These are phyloP conservation scores for Chaetothyriales sp. DNA, from an alignment of 2,329 filamentous ascomycete genomes.

Conservation along the genomic window DNA sequence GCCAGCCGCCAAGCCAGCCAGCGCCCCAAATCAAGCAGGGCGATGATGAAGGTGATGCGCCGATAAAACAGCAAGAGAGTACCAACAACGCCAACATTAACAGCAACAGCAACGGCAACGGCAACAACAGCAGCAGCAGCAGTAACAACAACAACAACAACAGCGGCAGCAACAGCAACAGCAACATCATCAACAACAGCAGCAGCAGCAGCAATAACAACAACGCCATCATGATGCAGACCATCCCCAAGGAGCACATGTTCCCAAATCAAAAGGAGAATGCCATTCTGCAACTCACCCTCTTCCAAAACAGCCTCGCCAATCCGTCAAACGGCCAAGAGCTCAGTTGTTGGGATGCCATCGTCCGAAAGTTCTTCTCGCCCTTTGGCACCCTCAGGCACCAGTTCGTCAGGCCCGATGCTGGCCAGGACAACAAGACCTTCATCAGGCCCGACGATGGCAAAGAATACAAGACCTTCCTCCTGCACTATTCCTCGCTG, in stretches of 20 bases:
- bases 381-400: slow-evolving; percentile 63
- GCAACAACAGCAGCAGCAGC: slow-evolving; percentile 23
- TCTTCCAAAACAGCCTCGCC: slow-evolving; percentile 44
- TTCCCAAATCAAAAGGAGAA: slow-evolving; percentile 24
- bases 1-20: slow-evolving; percentile 22
- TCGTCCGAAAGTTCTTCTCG: slow-evolving; percentile 73
- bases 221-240: slow-evolving; percentile 28
- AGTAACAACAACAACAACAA: slow-evolving; percentile 24
- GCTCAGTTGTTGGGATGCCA: slow-evolving; percentile 62
- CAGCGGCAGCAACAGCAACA: no score
- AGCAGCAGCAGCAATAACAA: slow-evolving; percentile 21
- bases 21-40: not conserved
- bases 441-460: slow-evolving; percentile 44
- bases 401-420: slow-evolving; percentile 31
- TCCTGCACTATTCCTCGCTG: slow-evolving; percentile 68
- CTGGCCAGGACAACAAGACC: slow-evolving; percentile 49
- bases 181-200: slow-evolving; percentile 21
- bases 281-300: slow-evolving; percentile 40
- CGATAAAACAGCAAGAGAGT: slow-evolving; percentile 20
- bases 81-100: no score
- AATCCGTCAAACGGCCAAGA: slow-evolving; percentile 42
- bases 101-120: slow-evolving; percentile 17
- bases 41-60: slow-evolving; percentile 9
- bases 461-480: slow-evolving; percentile 61
- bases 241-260: slow-evolving; percentile 19